These are phyloP conservation scores for Polygonum maritimum DNA, from an alignment of 148 eudicot species.

Conservation along the genomic window DNA sequence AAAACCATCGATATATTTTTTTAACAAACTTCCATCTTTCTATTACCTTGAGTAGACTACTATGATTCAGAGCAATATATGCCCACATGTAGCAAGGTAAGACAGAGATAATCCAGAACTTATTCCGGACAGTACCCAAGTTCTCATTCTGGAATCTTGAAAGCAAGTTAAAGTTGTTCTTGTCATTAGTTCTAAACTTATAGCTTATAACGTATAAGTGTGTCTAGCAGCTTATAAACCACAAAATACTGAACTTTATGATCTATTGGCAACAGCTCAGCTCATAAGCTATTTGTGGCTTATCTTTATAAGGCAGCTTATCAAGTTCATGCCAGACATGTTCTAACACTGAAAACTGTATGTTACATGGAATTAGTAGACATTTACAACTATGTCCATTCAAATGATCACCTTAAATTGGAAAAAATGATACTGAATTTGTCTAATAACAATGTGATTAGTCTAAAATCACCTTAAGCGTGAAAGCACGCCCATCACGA, in stretches of 20 bases:
- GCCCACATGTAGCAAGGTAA: no score
- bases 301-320: no score
- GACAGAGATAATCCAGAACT: no score
- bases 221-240: background rate
- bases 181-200: background rate
- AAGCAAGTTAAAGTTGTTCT: background rate
- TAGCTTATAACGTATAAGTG: background rate
- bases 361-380: background rate
- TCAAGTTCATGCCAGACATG: background rate
- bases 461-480: slow-evolving; percentile 63
- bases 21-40: background rate
- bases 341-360: background rate
- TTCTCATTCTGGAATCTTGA: background rate
- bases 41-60: background rate
- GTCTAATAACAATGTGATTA: background rate
- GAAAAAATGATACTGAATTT: background rate
- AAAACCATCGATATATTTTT: background rate
- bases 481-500: slow-evolving; percentile 93
- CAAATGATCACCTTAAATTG: background rate
- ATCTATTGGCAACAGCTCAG: background rate
- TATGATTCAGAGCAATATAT: no score
- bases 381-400: background rate
- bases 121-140: background rate
- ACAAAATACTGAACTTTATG: background rate
- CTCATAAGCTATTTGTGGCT: background rate